phyloP scores from a whole-genome alignment of 495 filamentous ascomycete species.

The Mycothermus thermophilus region DNA sequence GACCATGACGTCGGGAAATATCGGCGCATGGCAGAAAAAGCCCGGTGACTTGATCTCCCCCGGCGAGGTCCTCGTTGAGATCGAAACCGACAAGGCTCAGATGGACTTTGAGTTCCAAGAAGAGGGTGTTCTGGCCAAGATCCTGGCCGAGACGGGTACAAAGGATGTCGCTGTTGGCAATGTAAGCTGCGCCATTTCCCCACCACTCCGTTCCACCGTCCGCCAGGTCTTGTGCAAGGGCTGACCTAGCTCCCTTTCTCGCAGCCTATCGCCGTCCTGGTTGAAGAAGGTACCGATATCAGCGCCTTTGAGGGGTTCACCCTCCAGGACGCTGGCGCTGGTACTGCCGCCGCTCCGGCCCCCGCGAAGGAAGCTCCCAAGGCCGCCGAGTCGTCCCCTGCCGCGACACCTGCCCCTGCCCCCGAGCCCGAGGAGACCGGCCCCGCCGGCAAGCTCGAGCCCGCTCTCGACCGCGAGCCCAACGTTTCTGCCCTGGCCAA shows the following conservation, averaged over 20 bases:
- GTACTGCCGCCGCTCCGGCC: conserved; percentile 45
- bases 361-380: conserved; percentile 43
- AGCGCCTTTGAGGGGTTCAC: conserved; percentile 79
- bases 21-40: conserved; percentile 97
- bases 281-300: conserved; percentile 80
- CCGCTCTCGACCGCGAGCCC: conserved; percentile 66
- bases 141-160: conserved; percentile 82
- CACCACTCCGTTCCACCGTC: conserved; percentile 1
- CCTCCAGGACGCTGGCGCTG: conserved; percentile 80
- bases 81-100: conserved; percentile 99
- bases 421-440: conserved; percentile 58
- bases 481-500: conserved; percentile 61
- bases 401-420: conserved; percentile 46
- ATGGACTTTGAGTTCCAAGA: conserved; percentile 99
- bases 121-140: conserved; percentile 89
- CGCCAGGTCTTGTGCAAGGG: not conserved
- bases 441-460: conserved; percentile 63
- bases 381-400: conserved; percentile 38
- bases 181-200: conserved; percentile 44
- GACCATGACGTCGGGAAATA: conserved; percentile 93
- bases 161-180: conserved; percentile 93
- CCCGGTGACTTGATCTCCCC: conserved; percentile 74
- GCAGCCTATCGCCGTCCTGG: conserved; percentile 89
- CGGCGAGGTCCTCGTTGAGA: conserved; percentile 97
- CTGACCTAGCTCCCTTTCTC: conserved; percentile 7